phyloP scores from a whole-genome alignment of 75 land plant genomes.

The Adiantum capillusveneris region DNA sequence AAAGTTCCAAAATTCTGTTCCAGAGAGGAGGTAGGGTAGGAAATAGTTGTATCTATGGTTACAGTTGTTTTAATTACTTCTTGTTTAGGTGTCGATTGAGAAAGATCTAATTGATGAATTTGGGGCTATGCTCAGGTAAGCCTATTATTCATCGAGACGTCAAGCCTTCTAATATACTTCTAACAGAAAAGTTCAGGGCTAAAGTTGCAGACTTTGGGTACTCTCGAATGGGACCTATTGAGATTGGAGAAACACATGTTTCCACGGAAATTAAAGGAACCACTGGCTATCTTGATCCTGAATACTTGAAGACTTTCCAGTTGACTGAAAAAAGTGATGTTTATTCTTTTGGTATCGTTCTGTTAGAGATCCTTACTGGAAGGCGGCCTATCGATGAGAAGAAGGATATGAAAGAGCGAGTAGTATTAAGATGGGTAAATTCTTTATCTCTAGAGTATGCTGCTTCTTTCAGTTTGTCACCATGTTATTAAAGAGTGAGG shows the following conservation, averaged over 20 bases:
- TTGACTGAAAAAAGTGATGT: conserved; percentile 75
- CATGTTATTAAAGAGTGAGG: no score
- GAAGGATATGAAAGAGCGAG: conserved; percentile 37
- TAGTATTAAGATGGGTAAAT: conserved; percentile 58
- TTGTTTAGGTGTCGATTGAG: no score
- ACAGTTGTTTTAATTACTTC: no score
- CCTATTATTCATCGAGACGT: conserved; percentile 74
- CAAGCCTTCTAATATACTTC: conserved; percentile 61
- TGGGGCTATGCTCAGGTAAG: no score
- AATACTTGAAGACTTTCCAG: conserved; percentile 48
- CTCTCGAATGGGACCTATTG: conserved; percentile 37
- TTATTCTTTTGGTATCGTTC: conserved; percentile 67
- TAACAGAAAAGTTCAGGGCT: conserved; percentile 54
- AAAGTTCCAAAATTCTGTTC: no score
- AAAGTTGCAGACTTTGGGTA: conserved; percentile 77
- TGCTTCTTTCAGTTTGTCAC: no score
- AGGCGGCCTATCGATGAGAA: conserved; percentile 48
- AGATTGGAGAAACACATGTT: conserved; percentile 46
- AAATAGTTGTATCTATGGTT: no score
- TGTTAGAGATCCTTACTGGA: conserved; percentile 52
- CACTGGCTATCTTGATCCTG: conserved; percentile 66
- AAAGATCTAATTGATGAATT: no score
- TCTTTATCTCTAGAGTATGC: not conserved
- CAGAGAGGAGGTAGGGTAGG: no score
- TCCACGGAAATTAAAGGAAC: conserved; percentile 75